phyloP scores from a whole-genome alignment of 768 basidiomycete genomes.

The Tylopilus plumbeoviolaceoides region DNA sequence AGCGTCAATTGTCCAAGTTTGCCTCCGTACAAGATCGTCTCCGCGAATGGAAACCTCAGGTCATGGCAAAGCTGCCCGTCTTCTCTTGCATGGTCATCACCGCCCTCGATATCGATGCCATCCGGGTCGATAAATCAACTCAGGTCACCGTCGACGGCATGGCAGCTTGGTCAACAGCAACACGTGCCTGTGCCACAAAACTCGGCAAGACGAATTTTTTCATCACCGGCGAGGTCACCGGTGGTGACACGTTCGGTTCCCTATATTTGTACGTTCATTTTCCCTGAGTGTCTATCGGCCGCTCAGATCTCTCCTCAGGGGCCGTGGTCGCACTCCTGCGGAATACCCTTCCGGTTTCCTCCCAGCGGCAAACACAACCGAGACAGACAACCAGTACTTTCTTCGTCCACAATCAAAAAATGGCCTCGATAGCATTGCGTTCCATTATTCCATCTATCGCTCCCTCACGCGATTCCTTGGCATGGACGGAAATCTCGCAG shows the following conservation, averaged over 20 bases:
- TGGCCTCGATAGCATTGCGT: conserved; percentile 76
- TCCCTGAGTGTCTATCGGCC: background rate
- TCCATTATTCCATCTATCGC: conserved; percentile 94
- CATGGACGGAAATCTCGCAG: conserved; percentile 93
- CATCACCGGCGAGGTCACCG: conserved; percentile 92
- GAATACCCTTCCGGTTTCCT: conserved; percentile 67
- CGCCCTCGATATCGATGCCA: conserved; percentile 87
- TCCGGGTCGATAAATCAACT: conserved; percentile 93
- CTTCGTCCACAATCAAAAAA: conserved; percentile 59
- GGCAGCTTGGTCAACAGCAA: conserved; percentile 67
- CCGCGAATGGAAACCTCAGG: conserved; percentile 82
- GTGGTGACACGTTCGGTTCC: conserved; percentile 86
- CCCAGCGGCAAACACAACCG: conserved; percentile 62
- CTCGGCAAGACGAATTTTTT: conserved; percentile 84
- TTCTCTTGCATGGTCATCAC: conserved; percentile 87
- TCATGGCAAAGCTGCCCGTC: conserved; percentile 70
- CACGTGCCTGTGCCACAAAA: conserved; percentile 66
- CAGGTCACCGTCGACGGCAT: conserved; percentile 85
- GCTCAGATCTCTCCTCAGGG: conserved; percentile 40
- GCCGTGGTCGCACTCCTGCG: conserved; percentile 81
- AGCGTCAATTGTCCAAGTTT: conserved; percentile 92
- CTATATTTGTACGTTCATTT: conserved; percentile 65
- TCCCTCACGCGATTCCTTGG: conserved; percentile 82
- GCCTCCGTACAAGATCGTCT: conserved; percentile 96
- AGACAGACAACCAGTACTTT: conserved; percentile 67